Percentiles rank a stretch among this genome's conserved stretches.
Conservation (phyloP, 2,329 filamentous ascomycete genomes). For the Claviceps sp. region DNA sequence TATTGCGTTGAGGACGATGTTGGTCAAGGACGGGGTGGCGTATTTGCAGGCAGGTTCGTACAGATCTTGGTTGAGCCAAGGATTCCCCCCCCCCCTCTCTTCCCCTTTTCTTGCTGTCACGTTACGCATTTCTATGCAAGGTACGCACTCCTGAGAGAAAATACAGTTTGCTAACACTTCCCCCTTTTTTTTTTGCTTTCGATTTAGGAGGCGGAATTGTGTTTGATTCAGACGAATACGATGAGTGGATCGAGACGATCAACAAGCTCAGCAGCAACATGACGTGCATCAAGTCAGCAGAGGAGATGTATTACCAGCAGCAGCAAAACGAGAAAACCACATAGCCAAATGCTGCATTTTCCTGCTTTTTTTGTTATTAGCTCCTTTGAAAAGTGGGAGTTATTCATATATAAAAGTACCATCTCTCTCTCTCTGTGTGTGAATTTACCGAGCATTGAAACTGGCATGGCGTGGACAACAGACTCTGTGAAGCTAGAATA, state of each 20-base stretch:
- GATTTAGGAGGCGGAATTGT: constrained; percentile 67
- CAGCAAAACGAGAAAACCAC: constrained; percentile 12
- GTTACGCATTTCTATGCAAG: not conserved
- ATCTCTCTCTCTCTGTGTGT: no score
- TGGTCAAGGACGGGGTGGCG: constrained; percentile 79
- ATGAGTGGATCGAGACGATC: constrained; percentile 87
- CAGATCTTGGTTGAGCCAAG: not conserved
- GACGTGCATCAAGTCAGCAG: constrained; percentile 73
- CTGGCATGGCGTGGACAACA: no score
- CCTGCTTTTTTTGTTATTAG: constrained; percentile 6
- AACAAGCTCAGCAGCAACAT: constrained; percentile 92
- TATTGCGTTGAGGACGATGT: constrained; percentile 76
- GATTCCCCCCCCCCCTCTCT: not conserved
- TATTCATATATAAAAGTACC: no score
- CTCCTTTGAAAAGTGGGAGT: no score
- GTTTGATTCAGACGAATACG: constrained; percentile 83
- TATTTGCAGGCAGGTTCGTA: constrained; percentile 67
- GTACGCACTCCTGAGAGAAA: not conserved
- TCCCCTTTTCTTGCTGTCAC: not conserved
- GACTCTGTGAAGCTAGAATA: no score
- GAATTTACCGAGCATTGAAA: no score
- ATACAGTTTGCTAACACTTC: not conserved
- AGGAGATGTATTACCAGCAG: constrained; percentile 43
- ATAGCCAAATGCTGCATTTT: not conserved
- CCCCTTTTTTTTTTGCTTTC: no score